Conservation (phyloP, 495 filamentous ascomycete genomes). For the Cryomyces minteri region DNA sequence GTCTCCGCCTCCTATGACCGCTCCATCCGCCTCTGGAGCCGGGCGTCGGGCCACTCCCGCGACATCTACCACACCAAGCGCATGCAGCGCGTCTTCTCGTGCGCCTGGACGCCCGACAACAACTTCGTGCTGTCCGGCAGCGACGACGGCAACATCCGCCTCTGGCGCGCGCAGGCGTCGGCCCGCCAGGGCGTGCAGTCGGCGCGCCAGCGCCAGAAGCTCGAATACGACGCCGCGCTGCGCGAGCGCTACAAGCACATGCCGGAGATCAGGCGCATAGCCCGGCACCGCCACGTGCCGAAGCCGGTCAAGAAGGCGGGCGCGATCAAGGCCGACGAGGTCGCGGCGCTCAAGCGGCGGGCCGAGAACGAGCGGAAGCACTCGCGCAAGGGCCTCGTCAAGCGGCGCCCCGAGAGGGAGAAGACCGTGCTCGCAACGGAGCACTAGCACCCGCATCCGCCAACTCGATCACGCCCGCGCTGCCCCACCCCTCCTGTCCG, state of each 20-base stretch:
- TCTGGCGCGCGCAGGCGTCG: conserved; percentile 86
- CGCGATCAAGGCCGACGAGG: conserved; percentile 88
- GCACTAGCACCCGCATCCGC: no score
- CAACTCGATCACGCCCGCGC: no score
- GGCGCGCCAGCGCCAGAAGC: conserved; percentile 57
- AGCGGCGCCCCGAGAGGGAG: conserved; percentile 70
- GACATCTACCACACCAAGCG: conserved; percentile 96
- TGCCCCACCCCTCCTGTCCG: no score
- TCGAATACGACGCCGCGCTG: conserved; percentile 85
- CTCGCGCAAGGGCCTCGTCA: conserved; percentile 54
- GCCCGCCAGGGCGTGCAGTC: conserved; percentile 71
- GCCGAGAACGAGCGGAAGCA: conserved; percentile 92
- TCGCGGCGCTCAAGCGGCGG: conserved; percentile 67
- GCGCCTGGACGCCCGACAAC: conserved; percentile 69
- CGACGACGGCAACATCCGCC: conserved; percentile 83
- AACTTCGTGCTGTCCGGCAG: conserved; percentile 72
- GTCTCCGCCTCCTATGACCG: conserved; percentile 81
- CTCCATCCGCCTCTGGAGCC: conserved; percentile 61
- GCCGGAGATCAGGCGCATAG: conserved; percentile 87
- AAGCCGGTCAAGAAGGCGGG: conserved; percentile 92
- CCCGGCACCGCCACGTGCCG: conserved; percentile 77
- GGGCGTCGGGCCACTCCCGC: conserved; percentile 61
- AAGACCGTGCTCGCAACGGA: conserved; percentile 75
- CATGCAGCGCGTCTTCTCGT: conserved; percentile 91
- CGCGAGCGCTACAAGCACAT: conserved; percentile 78